Percentiles rank a stretch among this genome's conserved stretches.
Conservation (phyloP, 495 filamentous ascomycete genomes). For the Bryoglossum gracile region DNA sequence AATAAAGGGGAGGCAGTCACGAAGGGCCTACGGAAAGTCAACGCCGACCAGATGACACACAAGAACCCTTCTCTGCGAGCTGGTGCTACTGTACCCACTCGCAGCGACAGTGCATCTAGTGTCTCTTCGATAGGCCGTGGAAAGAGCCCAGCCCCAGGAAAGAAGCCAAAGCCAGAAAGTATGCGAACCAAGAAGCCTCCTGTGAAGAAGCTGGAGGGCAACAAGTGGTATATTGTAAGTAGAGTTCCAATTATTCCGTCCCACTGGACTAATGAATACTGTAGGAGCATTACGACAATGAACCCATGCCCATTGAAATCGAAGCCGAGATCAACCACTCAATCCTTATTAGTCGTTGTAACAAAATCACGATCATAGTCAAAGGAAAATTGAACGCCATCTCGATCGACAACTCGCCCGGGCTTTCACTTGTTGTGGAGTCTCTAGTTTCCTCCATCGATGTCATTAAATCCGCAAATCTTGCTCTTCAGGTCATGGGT, state of each 20-base stretch:
- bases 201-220: constrained; percentile 86
- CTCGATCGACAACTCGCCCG: constrained; percentile 80
- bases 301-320: constrained; percentile 61
- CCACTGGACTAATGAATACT: constrained; percentile 3
- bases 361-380: constrained; percentile 80
- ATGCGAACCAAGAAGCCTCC: constrained; percentile 91
- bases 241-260: neutral
- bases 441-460: constrained; percentile 86
- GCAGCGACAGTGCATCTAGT: constrained; percentile 46
- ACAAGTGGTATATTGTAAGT: constrained; percentile 82
- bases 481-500: constrained; percentile 83
- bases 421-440: constrained; percentile 80
- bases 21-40: constrained; percentile 81
- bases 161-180: constrained; percentile 90
- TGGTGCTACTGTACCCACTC: constrained; percentile 57
- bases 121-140: constrained; percentile 39
- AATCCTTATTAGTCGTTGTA: constrained; percentile 85
- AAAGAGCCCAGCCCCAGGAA: constrained; percentile 77
- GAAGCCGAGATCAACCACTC: constrained; percentile 76
- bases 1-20: constrained; percentile 86
- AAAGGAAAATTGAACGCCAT: constrained; percentile 92
- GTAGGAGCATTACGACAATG: constrained; percentile 84
- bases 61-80: constrained; percentile 92
- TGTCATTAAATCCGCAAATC: constrained; percentile 86
- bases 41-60: constrained; percentile 92